A percentile compares a stretch with the other conserved stretches of the same genome.
phyloP scores from a whole-genome alignment of 176 grass and related monocot genomes.

The Sorghum bicolor region DNA sequence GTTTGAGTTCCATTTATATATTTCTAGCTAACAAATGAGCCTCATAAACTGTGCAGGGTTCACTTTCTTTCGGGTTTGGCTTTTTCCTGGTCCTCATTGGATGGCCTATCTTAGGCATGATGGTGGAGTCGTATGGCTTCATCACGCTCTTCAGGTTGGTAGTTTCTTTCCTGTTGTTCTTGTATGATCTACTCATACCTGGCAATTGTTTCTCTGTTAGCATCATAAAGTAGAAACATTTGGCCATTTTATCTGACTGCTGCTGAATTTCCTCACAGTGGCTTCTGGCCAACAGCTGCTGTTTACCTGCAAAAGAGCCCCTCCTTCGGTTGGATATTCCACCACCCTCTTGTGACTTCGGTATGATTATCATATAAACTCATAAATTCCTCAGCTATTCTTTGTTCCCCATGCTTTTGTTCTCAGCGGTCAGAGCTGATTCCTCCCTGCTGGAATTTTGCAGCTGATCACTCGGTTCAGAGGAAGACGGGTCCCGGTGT shows the following conservation, averaged over 20 bases:
- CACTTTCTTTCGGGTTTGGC: constrained; percentile 68
- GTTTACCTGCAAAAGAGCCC: constrained; percentile 77
- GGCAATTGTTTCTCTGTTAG: not conserved
- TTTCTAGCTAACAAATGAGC: not conserved
- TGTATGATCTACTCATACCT: not conserved
- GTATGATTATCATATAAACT: constrained; percentile 26
- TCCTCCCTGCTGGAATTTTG: not conserved
- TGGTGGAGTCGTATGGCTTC: constrained; percentile 71
- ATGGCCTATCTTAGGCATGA: constrained; percentile 74
- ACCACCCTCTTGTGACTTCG: constrained; percentile 77
- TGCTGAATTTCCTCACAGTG: constrained; percentile 47
- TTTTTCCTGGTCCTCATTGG: constrained; percentile 69
- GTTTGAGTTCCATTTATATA: not conserved
- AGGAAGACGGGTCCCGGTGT: constrained; percentile 65
- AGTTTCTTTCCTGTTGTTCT: not conserved
- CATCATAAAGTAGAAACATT: not conserved
- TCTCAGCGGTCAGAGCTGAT: not conserved
- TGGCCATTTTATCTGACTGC: constrained; percentile 9
- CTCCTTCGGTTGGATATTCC: constrained; percentile 69
- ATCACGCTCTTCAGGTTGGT: constrained; percentile 76
- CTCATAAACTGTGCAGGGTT: constrained; percentile 44
- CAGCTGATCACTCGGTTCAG: constrained; percentile 54
- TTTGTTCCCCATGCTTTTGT: not conserved
- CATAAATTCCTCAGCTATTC: not conserved
- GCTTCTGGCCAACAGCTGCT: constrained; percentile 79